phyloP scores from a whole-genome alignment of 257 asterid species.

The Plectranthus barbatus region DNA sequence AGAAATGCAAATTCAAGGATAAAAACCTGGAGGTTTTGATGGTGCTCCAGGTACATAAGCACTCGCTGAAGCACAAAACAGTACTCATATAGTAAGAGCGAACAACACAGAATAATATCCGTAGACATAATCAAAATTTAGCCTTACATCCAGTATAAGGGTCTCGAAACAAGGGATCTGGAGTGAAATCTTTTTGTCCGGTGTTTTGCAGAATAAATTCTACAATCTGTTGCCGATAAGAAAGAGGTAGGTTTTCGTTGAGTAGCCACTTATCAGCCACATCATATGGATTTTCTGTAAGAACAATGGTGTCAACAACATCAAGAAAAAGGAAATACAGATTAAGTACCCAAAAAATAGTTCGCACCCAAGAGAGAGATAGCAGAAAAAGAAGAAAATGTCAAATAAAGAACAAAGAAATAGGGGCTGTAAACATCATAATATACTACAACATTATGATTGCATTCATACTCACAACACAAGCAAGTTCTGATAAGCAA shows the following conservation, averaged over 20 bases:
- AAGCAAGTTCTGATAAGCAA: neutral
- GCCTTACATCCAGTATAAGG: conserved; percentile 94
- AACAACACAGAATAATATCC: conserved; percentile 5
- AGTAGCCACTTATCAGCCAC: conserved; percentile 96
- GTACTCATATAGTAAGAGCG: conserved; percentile 3
- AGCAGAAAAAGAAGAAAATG: neutral
- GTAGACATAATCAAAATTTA: neutral
- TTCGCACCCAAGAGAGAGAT: neutral
- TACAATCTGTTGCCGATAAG: conserved; percentile 90
- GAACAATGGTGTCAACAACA: conserved; percentile 10
- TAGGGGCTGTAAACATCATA: neutral
- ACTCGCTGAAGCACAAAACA: conserved; percentile 60
- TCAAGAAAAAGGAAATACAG: conserved; percentile 9
- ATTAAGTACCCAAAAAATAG: neutral
- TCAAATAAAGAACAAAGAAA: neutral
- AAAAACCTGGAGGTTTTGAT: conserved; percentile 49
- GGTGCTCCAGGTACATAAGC: conserved; percentile 92
- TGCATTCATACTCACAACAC: neutral
- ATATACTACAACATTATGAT: neutral
- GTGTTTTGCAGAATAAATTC: conserved; percentile 81
- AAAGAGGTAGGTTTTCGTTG: conserved; percentile 77
- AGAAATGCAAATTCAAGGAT: conserved; percentile 2
- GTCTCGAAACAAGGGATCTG: conserved; percentile 72
- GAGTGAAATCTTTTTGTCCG: conserved; percentile 71
- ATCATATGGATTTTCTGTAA: conserved; percentile 80